phyloP scores from a whole-genome alignment of 305 asterid genomes.

The Plantago coronopus region DNA sequence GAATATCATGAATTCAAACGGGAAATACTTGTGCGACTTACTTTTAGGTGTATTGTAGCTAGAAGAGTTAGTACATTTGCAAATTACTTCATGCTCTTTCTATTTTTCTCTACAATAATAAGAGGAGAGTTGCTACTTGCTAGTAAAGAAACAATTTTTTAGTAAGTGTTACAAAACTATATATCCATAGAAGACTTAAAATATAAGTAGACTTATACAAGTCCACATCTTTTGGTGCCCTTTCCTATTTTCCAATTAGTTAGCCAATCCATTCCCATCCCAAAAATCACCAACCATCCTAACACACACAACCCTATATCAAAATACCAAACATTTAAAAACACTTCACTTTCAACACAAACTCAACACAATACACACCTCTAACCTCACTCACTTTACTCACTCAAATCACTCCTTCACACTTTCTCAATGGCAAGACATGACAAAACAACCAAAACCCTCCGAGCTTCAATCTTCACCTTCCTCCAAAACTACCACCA shows the following conservation, averaged over 20 bases:
- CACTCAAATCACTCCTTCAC: background rate
- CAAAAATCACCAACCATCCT: constrained; percentile 14
- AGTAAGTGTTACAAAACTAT: background rate
- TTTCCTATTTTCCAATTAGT: constrained; percentile 35
- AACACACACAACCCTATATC: constrained; percentile 27
- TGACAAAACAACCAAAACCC: constrained; percentile 32
- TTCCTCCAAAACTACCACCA: constrained; percentile 56
- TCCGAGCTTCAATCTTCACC: constrained; percentile 57
- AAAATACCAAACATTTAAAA: constrained; percentile 12
- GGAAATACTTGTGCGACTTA: too few species aligned
- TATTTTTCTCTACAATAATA: too few species aligned
- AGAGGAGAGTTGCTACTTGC: too few species aligned
- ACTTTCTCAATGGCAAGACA: constrained; percentile 30
- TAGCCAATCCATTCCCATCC: constrained; percentile 43
- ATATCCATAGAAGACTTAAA: background rate
- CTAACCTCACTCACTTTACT: constrained; percentile 5
- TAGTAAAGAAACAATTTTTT: too few species aligned
- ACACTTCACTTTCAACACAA: constrained; percentile 2
- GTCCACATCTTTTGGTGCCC: constrained; percentile 17
- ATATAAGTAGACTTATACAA: background rate
- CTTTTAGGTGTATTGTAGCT: too few species aligned
- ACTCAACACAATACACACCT: background rate
- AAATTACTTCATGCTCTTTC: too few species aligned
- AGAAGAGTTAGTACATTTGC: too few species aligned
- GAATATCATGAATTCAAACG: too few species aligned